phyloP scores from a whole-genome alignment of 129 eudicot genomes.

The Calendula officinalis region DNA sequence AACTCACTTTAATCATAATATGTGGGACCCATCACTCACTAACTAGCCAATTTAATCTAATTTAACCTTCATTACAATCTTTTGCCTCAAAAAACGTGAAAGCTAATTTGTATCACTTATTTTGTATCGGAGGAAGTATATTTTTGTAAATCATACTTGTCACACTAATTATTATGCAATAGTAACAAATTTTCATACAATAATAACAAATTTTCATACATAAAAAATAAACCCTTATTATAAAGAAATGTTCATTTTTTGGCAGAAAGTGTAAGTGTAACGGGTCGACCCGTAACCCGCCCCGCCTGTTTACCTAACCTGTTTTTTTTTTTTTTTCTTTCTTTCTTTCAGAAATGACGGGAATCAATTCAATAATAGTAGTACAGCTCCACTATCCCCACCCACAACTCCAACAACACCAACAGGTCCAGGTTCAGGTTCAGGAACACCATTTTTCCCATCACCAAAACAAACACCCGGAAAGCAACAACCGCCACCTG shows the following conservation, averaged over 20 bases:
- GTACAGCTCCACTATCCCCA: slow-evolving; percentile 60
- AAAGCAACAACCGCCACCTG: slow-evolving; percentile 38
- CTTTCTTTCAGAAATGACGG: slow-evolving; percentile 53
- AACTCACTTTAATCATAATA: no score
- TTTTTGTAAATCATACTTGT: neutral
- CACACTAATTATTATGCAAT: neutral
- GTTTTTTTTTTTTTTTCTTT: neutral
- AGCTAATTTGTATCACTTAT: no score
- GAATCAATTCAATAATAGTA: slow-evolving; percentile 57
- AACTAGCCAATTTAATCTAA: no score
- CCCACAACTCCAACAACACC: slow-evolving; percentile 53
- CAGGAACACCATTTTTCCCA: slow-evolving; percentile 40
- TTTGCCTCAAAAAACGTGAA: no score
- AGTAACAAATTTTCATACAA: no score
- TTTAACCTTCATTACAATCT: no score
- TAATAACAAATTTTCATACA: no score
- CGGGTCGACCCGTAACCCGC: neutral
- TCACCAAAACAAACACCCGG: slow-evolving; percentile 51
- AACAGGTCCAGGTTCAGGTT: slow-evolving; percentile 31
- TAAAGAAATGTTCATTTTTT: neutral
- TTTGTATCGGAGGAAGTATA: no score
- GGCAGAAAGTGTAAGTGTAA: neutral
- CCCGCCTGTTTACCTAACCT: neutral
- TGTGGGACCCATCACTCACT: no score
- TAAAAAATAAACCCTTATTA: no score